Percentiles rank a stretch among this genome's conserved stretches.
These are phyloP conservation scores for Erythrophleum ivorense DNA, from an alignment of 331 rosid species.

Conservation along the genomic window DNA sequence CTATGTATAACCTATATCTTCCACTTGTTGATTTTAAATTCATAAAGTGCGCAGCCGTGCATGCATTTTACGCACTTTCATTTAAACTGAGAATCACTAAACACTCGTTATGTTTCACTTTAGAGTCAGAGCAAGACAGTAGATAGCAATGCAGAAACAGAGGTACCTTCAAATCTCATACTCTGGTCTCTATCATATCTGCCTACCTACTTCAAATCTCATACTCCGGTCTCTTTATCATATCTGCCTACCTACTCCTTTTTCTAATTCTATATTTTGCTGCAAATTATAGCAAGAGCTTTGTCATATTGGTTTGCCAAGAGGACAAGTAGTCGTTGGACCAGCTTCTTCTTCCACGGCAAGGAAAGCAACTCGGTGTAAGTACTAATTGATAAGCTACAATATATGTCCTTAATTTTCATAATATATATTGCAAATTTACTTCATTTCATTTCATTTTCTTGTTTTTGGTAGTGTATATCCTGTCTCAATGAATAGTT, in stretches of 20 bases:
- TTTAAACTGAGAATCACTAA: background rate
- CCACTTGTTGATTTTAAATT: background rate
- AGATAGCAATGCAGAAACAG: background rate
- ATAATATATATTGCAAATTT: too few relatives aligned
- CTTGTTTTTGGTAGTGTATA: background rate
- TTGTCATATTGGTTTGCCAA: background rate
- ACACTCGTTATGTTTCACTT: background rate
- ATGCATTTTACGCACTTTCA: background rate
- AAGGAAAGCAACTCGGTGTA: background rate
- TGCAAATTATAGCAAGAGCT: background rate
- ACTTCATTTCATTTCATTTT: too few relatives aligned
- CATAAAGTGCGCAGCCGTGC: background rate
- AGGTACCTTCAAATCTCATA: background rate
- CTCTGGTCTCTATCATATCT: background rate
- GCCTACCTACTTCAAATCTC: background rate
- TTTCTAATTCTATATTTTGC: background rate
- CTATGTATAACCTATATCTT: background rate
- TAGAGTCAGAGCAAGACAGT: background rate
- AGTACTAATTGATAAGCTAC: background rate
- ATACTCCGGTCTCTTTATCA: background rate
- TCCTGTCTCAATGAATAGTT: background rate
- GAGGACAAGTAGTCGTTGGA: too few relatives aligned
- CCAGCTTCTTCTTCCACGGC: background rate
- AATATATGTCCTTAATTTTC: too few relatives aligned
- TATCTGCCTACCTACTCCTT: background rate